These are phyloP conservation scores for Megacollybia marginata DNA, from an alignment of 768 basidiomycete species.

Conservation along the genomic window DNA sequence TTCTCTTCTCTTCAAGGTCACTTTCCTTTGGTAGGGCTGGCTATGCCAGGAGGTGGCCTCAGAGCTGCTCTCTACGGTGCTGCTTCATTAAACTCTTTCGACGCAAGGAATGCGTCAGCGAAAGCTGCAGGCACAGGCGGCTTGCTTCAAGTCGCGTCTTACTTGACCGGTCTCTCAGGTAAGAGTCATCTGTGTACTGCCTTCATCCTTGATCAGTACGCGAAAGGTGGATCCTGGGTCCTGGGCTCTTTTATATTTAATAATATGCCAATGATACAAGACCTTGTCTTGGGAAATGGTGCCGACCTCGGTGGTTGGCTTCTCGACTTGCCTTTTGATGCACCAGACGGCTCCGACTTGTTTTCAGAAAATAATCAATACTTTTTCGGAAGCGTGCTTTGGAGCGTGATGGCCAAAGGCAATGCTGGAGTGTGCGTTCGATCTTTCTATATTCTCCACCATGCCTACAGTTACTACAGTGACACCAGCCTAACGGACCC, in stretches of 20 bases:
- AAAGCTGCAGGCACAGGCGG: slow-evolving; percentile 58
- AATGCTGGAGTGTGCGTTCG: slow-evolving; percentile 41
- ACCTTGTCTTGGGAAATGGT: slow-evolving; percentile 55
- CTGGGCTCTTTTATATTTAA: slow-evolving; percentile 58
- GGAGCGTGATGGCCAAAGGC: slow-evolving; percentile 51
- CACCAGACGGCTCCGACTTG: slow-evolving; percentile 43
- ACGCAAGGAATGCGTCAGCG: slow-evolving; percentile 53
- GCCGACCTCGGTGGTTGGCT: slow-evolving; percentile 43
- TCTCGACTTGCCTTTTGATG: slow-evolving; percentile 47
- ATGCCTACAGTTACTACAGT: slow-evolving; percentile 25
- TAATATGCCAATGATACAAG: slow-evolving; percentile 48
- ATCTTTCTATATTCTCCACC: neutral
- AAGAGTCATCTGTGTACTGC: slow-evolving; percentile 6
- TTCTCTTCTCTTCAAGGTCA: slow-evolving; percentile 30
- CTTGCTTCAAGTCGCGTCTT: slow-evolving; percentile 62
- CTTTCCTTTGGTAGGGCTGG: slow-evolving; percentile 52
- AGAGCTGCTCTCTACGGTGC: slow-evolving; percentile 64
- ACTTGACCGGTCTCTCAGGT: slow-evolving; percentile 64
- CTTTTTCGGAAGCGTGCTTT: slow-evolving; percentile 47
- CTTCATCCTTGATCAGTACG: neutral
- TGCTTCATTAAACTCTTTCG: slow-evolving; percentile 48
- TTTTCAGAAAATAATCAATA: slow-evolving; percentile 38
- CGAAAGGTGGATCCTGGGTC: slow-evolving; percentile 61
- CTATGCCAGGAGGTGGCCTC: slow-evolving; percentile 65
- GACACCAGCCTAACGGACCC: slow-evolving; percentile 61